These are phyloP conservation scores for Fomitopsis palustris DNA, from an alignment of 1,284 basidiomycete genomes.

Conservation along the genomic window DNA sequence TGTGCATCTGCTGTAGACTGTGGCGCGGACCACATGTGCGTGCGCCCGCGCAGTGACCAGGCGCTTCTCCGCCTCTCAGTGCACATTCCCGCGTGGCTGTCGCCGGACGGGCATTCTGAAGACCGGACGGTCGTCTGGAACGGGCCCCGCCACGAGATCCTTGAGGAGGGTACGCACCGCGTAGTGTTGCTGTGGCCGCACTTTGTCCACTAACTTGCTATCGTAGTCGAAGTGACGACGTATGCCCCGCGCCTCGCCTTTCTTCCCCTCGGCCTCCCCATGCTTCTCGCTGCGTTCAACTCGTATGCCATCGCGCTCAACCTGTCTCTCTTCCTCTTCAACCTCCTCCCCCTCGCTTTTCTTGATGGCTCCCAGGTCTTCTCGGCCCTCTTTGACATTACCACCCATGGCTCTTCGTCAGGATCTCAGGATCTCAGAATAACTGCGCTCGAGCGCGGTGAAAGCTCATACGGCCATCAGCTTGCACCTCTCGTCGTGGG, in stretches of 20 bases:
- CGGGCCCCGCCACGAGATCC: constrained; percentile 62
- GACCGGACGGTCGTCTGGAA: constrained; percentile 56
- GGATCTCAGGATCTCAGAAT: background rate
- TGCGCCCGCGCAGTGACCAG: constrained; percentile 42
- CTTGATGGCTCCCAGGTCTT: constrained; percentile 62
- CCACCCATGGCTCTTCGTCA: background rate
- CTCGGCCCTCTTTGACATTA: constrained; percentile 14
- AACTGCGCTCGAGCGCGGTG: constrained; percentile 4
- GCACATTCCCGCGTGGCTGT: constrained; percentile 14
- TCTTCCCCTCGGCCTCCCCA: constrained; percentile 44
- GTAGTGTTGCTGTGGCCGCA: background rate
- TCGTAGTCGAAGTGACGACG: constrained; percentile 51
- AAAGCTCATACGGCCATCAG: background rate
- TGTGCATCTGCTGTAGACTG: constrained; percentile 36
- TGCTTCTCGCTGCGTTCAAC: background rate
- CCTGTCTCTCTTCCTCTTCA: constrained; percentile 69
- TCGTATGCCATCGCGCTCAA: constrained; percentile 55
- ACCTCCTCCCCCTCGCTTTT: constrained; percentile 60
- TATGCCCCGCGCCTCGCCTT: constrained; percentile 43
- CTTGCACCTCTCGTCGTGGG: background rate
- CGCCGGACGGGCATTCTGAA: background rate
- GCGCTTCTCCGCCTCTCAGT: constrained; percentile 47
- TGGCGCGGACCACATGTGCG: constrained; percentile 35
- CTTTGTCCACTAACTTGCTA: background rate
- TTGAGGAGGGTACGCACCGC: constrained; percentile 55